These are phyloP conservation scores for Mortierella claussenii DNA, from an alignment of 192 early-diverging fungal genomes.

Conservation along the genomic window DNA sequence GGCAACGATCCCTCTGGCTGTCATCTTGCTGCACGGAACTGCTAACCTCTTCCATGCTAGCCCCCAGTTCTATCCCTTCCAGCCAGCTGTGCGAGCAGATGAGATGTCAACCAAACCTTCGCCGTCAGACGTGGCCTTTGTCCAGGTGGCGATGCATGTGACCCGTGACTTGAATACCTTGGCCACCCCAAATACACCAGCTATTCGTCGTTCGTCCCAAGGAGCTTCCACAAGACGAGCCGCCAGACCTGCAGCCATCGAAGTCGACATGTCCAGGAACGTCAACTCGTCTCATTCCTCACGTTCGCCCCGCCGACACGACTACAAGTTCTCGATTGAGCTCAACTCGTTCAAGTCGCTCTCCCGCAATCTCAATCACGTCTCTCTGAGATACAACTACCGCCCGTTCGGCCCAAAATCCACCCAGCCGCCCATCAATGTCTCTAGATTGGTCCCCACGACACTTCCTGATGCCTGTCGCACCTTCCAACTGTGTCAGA, in stretches of 20 bases:
- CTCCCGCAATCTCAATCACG: constrained; percentile 25
- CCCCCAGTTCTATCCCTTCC: constrained; percentile 42
- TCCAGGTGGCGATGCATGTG: constrained; percentile 51
- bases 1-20: constrained; percentile 55
- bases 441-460: constrained; percentile 19
- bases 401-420: constrained; percentile 51
- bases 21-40: constrained; percentile 45
- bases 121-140: constrained; percentile 19
- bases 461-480: constrained; percentile 30
- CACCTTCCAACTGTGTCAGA: constrained; percentile 51
- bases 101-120: constrained; percentile 14
- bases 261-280: constrained; percentile 29
- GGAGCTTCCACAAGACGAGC: constrained; percentile 16
- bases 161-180: constrained; percentile 49
- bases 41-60: constrained; percentile 51
- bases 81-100: constrained; percentile 8
- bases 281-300: constrained; percentile 28
- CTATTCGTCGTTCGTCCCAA: constrained; percentile 52
- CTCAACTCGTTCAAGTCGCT: constrained; percentile 41
- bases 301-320: constrained; percentile 40
- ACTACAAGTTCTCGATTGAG: constrained; percentile 55
- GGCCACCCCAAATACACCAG: constrained; percentile 41
- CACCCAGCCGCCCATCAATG: constrained; percentile 44
- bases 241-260: constrained; percentile 34
- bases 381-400: constrained; percentile 51